Conservation (phyloP, 1,139 yeast species). For the Yamadazyma jaroonii region DNA sequence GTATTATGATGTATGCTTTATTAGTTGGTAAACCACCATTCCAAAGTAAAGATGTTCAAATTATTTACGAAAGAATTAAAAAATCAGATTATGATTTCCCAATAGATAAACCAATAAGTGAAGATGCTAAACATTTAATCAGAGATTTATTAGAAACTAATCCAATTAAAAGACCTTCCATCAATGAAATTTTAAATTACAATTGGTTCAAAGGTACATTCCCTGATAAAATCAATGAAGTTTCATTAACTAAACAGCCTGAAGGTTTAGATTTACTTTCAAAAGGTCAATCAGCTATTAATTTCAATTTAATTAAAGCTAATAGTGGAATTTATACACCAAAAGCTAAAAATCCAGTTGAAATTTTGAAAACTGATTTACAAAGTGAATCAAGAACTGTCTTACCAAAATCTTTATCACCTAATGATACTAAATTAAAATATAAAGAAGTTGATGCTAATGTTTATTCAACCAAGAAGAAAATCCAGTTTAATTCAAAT, state of each 20-base stretch:
- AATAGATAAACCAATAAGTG: slow-evolving; percentile 62
- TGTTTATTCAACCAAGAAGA: slow-evolving; percentile 24
- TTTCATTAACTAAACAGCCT: slow-evolving; percentile 56
- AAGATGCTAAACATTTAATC: slow-evolving; percentile 71
- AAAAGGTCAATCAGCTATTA: slow-evolving; percentile 61
- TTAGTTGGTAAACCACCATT: slow-evolving; percentile 94
- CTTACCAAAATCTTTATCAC: slow-evolving; percentile 86
- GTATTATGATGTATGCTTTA: slow-evolving; percentile 91
- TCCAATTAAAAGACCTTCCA: slow-evolving; percentile 78
- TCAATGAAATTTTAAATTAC: slow-evolving; percentile 76
- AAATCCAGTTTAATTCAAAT: slow-evolving; percentile 41
- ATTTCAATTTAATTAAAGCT: slow-evolving; percentile 66
- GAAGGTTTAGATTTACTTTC: slow-evolving; percentile 57
- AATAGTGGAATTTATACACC: slow-evolving; percentile 62
- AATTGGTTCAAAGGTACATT: slow-evolving; percentile 85
- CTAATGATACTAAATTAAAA: slow-evolving; percentile 85
- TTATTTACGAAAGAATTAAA: slow-evolving; percentile 90
- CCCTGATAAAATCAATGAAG: slow-evolving; percentile 68
- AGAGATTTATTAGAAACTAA: slow-evolving; percentile 69
- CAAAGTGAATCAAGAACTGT: slow-evolving; percentile 70
- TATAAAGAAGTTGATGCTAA: slow-evolving; percentile 68
- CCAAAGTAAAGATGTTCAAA: slow-evolving; percentile 92
- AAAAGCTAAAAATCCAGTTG: slow-evolving; percentile 60
- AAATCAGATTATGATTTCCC: slow-evolving; percentile 82
- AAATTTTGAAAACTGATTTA: slow-evolving; percentile 66